Evolutionary conservation across 208 protist genomes (phyloP), one percentile per base, ranked within the genome.

Genomic region (Zelonia costaricensis): DNA sequence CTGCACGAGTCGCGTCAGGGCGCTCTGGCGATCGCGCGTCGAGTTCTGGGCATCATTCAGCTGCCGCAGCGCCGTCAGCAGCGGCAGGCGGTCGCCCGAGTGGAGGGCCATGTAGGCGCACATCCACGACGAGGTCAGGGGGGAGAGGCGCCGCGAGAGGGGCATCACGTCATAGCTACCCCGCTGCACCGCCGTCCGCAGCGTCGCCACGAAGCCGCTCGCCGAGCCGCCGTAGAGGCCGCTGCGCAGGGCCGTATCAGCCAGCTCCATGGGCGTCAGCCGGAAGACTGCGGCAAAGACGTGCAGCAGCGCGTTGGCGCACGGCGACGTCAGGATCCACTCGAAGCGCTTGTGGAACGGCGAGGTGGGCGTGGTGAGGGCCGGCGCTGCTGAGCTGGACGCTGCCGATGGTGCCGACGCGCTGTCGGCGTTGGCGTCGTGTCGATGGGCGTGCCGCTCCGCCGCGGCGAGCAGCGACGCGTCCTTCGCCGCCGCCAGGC

Each of bases 281-380:
- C 57, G 69, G 58, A 91, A 89, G 4, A 63, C 70, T 9, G 49
- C 45, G 4, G 87, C 80, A 40, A 93, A 87, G 49, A 91, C 45
- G 60, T 87, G 74, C 55, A 93, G 70, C 13, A 93, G 63, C 52
- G 82, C 80, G 72, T 93, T 91, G 15, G 86, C 86, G 76, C 80
- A 88, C 8, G 82, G 82, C 18, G 83, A 88, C n/a, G 54, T 53
- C 10, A 88, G 57, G 28, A 90, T 71, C 54, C 69, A 62, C 48
- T 74, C 76, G 52, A 84, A 78, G 18, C 42, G 33, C 22, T 53
- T 57, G 35, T 61, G 44, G 61, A 85, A 85, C 0, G 77, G 63
- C 3, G 85, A 84, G 18, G 39, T 38, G 2, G 62, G 59, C 9
- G 69, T 76, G 4, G 82, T 79, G 33, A 83, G 60, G 28, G 48